These are phyloP conservation scores for Sarocladium kiliense DNA, from an alignment of 2,329 filamentous ascomycete genomes.

Conservation along the genomic window DNA sequence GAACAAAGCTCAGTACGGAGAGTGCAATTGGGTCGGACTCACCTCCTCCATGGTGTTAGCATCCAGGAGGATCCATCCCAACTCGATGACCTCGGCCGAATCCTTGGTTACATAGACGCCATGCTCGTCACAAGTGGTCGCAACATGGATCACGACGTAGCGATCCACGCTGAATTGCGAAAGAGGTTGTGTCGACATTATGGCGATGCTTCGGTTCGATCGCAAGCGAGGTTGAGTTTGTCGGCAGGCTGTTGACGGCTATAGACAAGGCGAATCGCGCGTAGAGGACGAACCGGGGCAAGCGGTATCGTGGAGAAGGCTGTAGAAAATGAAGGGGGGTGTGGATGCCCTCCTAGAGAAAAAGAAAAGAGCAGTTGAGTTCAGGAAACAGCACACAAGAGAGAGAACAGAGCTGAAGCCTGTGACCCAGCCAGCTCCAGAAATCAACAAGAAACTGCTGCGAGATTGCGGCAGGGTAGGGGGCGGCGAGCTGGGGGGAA, in stretches of 20 bases:
- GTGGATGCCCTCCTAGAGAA: constrained; percentile 3
- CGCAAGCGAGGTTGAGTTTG: constrained; percentile 15
- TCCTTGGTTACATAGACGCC: constrained; percentile 99
- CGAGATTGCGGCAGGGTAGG: constrained; percentile 11
- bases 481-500: constrained; percentile 11
- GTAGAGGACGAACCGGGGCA: not conserved
- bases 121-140: constrained; percentile 98
- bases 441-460: constrained; percentile 10
- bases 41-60: constrained; percentile 92
- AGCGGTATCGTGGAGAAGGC: constrained; percentile 1
- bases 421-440: constrained; percentile 31
- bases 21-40: constrained; percentile 29
- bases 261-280: constrained; percentile 9
- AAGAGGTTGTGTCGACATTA: constrained; percentile 33
- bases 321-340: constrained; percentile 9
- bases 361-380: constrained; percentile 1
- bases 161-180: constrained; percentile 77
- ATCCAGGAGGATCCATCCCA: constrained; percentile 95
- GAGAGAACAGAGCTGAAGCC: constrained; percentile 24
- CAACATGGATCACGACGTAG: constrained; percentile 97
- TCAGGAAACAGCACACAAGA: constrained; percentile 11
- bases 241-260: constrained; percentile 9
- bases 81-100: constrained; percentile 97
- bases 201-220: constrained; percentile 19
- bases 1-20: constrained; percentile 11